These are phyloP conservation scores for Echeveria elegans DNA, from an alignment of 164 flowering plant species.

Conservation along the genomic window DNA sequence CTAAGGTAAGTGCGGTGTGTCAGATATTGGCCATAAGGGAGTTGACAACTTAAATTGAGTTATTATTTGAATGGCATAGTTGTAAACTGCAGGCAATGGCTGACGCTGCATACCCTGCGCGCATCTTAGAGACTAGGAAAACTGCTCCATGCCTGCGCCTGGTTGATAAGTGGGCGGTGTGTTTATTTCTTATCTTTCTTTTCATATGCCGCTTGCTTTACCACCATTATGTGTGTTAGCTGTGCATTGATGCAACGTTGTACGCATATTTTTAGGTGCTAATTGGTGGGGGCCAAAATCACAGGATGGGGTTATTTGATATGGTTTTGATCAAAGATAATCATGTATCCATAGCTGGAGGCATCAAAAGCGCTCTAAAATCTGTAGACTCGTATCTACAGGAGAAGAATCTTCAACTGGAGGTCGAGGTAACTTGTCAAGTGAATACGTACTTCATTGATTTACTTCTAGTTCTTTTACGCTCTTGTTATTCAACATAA, in stretches of 20 bases:
- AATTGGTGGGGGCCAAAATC: slow-evolving; percentile 92
- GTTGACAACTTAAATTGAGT: neutral
- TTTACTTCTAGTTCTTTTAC: neutral
- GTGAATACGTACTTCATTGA: neutral
- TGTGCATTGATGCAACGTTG: neutral
- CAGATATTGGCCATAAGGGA: neutral
- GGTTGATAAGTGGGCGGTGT: slow-evolving; percentile 99
- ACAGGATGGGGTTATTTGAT: slow-evolving; percentile 91
- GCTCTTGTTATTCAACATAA: neutral
- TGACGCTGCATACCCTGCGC: slow-evolving; percentile 81
- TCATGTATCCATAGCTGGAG: slow-evolving; percentile 85
- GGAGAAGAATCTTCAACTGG: slow-evolving; percentile 64
- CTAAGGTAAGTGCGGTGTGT: slow-evolving; percentile 39
- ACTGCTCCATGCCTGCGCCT: slow-evolving; percentile 95
- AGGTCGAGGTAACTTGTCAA: slow-evolving; percentile 61
- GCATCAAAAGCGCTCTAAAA: slow-evolving; percentile 60
- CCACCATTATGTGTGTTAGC: neutral
- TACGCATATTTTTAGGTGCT: slow-evolving; percentile 50
- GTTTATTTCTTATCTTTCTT: slow-evolving; percentile 20
- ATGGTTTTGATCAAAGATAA: slow-evolving; percentile 98
- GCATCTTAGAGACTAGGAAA: slow-evolving; percentile 86
- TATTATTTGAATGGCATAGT: neutral
- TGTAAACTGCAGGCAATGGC: slow-evolving; percentile 73
- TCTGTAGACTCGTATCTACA: slow-evolving; percentile 65
- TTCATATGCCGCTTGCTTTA: neutral